phyloP scores from a whole-genome alignment of 1,284 basidiomycete genomes.

The Porodaedalea pini region DNA sequence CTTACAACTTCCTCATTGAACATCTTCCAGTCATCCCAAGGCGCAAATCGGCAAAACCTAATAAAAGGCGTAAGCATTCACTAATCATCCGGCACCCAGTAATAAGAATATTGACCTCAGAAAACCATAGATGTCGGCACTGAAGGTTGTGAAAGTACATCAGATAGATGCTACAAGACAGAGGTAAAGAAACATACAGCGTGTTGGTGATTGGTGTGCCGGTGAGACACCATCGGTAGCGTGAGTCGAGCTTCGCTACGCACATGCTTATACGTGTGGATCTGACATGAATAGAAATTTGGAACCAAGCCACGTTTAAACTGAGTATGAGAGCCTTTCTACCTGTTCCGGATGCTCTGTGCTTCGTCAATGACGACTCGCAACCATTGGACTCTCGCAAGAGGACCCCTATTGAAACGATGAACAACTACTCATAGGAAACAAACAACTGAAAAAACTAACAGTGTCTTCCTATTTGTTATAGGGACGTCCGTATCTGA shows the following conservation, averaged over 20 bases:
- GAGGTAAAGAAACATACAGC: slow-evolving; percentile 37
- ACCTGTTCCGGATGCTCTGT: slow-evolving; percentile 63
- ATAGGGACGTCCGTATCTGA: slow-evolving; percentile 15
- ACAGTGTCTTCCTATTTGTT: slow-evolving; percentile 33
- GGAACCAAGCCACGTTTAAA: background rate
- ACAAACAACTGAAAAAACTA: slow-evolving; percentile 12
- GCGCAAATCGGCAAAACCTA: slow-evolving; percentile 59
- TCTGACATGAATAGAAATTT: slow-evolving; percentile 32
- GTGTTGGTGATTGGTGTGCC: slow-evolving; percentile 71
- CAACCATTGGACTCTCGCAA: slow-evolving; percentile 55
- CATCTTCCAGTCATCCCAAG: slow-evolving; percentile 64
- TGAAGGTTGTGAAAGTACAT: slow-evolving; percentile 25
- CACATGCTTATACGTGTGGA: slow-evolving; percentile 54
- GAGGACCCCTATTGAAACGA: slow-evolving; percentile 41
- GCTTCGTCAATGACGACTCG: slow-evolving; percentile 67
- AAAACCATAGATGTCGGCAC: slow-evolving; percentile 65
- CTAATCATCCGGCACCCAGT: background rate
- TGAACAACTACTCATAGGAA: background rate
- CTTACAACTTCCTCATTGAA: slow-evolving; percentile 57
- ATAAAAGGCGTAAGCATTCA: background rate
- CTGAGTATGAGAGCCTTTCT: background rate
- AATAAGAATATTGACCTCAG: slow-evolving; percentile 31
- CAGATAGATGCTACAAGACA: background rate
- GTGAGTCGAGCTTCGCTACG: slow-evolving; percentile 53
- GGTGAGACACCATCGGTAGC: slow-evolving; percentile 68